Percentiles rank a stretch among this genome's conserved stretches.
These are phyloP conservation scores for Golubevia pallescens DNA, from an alignment of 1,284 basidiomycete genomes.

Conservation along the genomic window DNA sequence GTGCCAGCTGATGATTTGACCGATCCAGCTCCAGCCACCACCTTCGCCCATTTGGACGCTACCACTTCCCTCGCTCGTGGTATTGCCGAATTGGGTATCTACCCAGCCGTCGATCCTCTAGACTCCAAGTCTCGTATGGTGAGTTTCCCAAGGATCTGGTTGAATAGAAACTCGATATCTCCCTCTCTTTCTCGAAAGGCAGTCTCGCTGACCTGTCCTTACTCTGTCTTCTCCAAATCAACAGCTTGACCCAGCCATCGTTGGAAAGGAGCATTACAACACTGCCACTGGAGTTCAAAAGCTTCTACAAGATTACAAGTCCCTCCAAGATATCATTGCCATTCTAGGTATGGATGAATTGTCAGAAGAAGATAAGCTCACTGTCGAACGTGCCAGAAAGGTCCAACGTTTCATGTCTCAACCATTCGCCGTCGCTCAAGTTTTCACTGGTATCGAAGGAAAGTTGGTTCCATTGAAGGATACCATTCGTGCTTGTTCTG, in stretches of 20 bases:
- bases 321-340: conserved; percentile 81
- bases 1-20: conserved; percentile 99
- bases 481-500: conserved; percentile 66
- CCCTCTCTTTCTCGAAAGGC: background rate
- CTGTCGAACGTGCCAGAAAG: conserved; percentile 76
- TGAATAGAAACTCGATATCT: background rate
- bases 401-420: conserved; percentile 92
- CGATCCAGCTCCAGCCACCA: conserved; percentile 97
- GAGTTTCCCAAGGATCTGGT: background rate
- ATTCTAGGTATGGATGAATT: conserved; percentile 99
- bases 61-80: conserved; percentile 98
- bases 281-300: conserved; percentile 95
- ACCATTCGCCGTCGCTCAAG: conserved; percentile 98
- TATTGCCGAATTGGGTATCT: conserved; percentile 99
- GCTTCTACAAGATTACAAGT: conserved; percentile 99
- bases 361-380: conserved; percentile 98
- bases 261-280: conserved; percentile 89
- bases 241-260: conserved; percentile 92
- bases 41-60: conserved; percentile 99
- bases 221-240: background rate
- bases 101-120: conserved; percentile 98
- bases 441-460: conserved; percentile 99
- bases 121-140: conserved; percentile 98
- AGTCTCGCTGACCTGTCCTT: background rate
- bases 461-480: conserved; percentile 74